Conservation (phyloP, 805 yeast species). For the Candida wancherniae region DNA sequence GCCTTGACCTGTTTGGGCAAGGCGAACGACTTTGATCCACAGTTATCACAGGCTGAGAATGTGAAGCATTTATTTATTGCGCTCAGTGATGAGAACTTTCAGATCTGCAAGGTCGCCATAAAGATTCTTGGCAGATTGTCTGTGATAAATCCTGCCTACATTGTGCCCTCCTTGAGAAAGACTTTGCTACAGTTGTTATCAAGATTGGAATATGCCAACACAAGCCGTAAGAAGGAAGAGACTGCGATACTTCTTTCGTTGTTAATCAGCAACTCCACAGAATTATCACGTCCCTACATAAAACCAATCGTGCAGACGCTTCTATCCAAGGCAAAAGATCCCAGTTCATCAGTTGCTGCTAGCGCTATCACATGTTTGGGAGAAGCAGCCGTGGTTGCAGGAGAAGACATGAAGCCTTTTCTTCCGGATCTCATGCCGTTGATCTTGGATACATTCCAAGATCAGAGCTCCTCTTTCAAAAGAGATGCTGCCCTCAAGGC, state of each 20-base stretch:
- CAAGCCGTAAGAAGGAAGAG: slow-evolving; percentile 75
- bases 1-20: slow-evolving; percentile 60
- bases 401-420: slow-evolving; percentile 73
- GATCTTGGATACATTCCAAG: slow-evolving; percentile 81
- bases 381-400: slow-evolving; percentile 82
- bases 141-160: slow-evolving; percentile 87
- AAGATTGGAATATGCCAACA: slow-evolving; percentile 75
- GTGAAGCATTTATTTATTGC: slow-evolving; percentile 82
- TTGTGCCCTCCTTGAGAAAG: slow-evolving; percentile 87
- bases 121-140: slow-evolving; percentile 80
- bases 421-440: slow-evolving; percentile 80
- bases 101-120: slow-evolving; percentile 73
- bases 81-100: slow-evolving; percentile 83
- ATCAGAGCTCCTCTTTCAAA: slow-evolving; percentile 82
- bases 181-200: slow-evolving; percentile 81
- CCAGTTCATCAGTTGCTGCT: slow-evolving; percentile 77
- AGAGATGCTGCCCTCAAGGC: slow-evolving; percentile 87
- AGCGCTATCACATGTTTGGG: slow-evolving; percentile 85
- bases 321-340: slow-evolving; percentile 67
- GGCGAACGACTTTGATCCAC: slow-evolving; percentile 79
- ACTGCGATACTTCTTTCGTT: slow-evolving; percentile 71
- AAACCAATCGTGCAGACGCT: slow-evolving; percentile 86
- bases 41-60: slow-evolving; percentile 89
- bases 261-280: slow-evolving; percentile 71
- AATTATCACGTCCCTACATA: slow-evolving; percentile 84